Evolutionary conservation across 1,284 basidiomycete genomes (phyloP), one percentile per base, ranked within the genome.

Genomic region (Meira nashicola): DNA sequence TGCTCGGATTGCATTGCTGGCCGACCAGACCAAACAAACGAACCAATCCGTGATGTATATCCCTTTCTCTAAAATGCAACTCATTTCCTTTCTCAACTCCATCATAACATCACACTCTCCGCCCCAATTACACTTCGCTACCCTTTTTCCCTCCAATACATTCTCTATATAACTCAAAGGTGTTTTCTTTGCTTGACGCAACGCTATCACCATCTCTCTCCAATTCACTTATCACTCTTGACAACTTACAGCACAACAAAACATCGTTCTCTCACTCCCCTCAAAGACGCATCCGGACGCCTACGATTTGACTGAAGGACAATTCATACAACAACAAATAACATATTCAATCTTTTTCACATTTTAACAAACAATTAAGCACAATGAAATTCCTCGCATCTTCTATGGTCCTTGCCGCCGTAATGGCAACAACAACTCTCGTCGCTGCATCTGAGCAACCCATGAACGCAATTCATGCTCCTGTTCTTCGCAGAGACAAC

Each of bases 341-440:
- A 21, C 41, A 43, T 10, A 43, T 21, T 21, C n/a, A 43, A 43
- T 15, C n/a, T n/a, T n/a, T 43, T 43, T 21, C 19, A 21, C 41
- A 43, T 21, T 10, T 4, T 10, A 15, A 43, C 41, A 43, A 43
- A 39, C 15, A 33, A 19, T 9, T 40, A 5, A 37, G 28, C 60
- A 62, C 39, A 23, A 68, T 66, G 66, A 68, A 66, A 60, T 67
- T 33, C 17, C 55, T 63, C 41, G 48, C 58, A 47, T 50, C 58
- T 52, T 46, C 61, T 15, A 56, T 65, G 40, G 60, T 58, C 33
- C 52, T 65, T 33, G 60, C 58, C 10, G 66, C 61, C 28, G 28
- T 66, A 21, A 46, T 67, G n/a, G 64, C 57, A 19, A 63, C 58
- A 60, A 60, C 64, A 47, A 54, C 64, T 25, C 39, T 67, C 48